Conservation (phyloP, 108 stramenopile species). For the Skeletonema potamos region DNA sequence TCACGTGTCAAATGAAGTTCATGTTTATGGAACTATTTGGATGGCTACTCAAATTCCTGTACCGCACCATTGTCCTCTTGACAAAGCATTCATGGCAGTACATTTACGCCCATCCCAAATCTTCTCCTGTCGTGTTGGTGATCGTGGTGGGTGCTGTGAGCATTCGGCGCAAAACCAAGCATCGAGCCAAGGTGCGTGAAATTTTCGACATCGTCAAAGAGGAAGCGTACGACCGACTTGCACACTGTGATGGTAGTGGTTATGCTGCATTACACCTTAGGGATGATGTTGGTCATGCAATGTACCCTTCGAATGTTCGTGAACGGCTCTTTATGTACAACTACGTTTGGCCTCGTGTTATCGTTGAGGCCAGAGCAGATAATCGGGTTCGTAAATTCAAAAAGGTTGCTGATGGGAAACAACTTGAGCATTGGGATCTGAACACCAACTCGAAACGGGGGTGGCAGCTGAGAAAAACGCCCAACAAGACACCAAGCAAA, state of each 20-base stretch:
- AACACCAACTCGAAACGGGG: slow-evolving; percentile 24
- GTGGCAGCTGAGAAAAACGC: slow-evolving; percentile 27
- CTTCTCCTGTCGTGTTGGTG: slow-evolving; percentile 3
- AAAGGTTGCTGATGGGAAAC: slow-evolving; percentile 29
- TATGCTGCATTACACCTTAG: slow-evolving; percentile 36
- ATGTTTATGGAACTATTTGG: slow-evolving; percentile 22
- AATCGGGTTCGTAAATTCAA: slow-evolving; percentile 41
- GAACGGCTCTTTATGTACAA: slow-evolving; percentile 30
- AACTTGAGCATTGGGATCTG: slow-evolving; percentile 41
- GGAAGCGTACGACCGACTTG: slow-evolving; percentile 33
- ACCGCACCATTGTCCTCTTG: slow-evolving; percentile 1
- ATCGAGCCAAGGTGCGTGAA: slow-evolving; percentile 21
- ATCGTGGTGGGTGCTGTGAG: background rate
- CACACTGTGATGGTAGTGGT: slow-evolving; percentile 36
- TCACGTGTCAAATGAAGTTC: slow-evolving; percentile 16
- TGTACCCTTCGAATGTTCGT: slow-evolving; percentile 27
- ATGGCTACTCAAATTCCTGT: background rate
- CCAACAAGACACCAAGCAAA: slow-evolving; percentile 3
- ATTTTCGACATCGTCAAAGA: slow-evolving; percentile 17
- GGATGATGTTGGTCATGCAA: slow-evolving; percentile 39
- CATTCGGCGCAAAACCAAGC: slow-evolving; percentile 10
- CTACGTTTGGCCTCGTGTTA: slow-evolving; percentile 39
- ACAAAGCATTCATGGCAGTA: background rate
- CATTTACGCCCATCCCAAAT: slow-evolving; percentile 4
- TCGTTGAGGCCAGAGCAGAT: slow-evolving; percentile 28